A percentile compares a stretch with the other conserved stretches of the same genome.
Conservation (phyloP, 2,329 filamentous ascomycete species). For the Coleophoma crateriformis region DNA sequence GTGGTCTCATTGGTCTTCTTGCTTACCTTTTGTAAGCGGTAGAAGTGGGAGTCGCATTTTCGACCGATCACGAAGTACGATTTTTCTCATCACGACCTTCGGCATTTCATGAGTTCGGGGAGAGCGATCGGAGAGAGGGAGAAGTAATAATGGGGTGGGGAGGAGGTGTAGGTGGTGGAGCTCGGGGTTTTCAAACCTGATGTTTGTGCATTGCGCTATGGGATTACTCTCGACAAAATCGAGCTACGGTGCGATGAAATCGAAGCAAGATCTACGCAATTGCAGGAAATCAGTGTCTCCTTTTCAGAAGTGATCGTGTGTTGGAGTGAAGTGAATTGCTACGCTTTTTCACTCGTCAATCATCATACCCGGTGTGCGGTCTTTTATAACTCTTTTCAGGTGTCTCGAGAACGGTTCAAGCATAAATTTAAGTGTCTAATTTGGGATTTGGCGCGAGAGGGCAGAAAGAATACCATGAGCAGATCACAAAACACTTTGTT, state of each 20-base stretch:
- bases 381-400: constrained; percentile 15
- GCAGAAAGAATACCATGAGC: no score
- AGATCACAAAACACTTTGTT: no score
- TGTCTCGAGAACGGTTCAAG: constrained; percentile 13
- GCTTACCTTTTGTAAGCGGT: constrained; percentile 34
- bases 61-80: constrained; percentile 35
- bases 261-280: neutral
- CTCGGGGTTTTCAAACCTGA: constrained; percentile 25
- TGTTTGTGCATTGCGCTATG: constrained; percentile 33
- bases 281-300: constrained; percentile 30
- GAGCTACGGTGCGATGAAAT: constrained; percentile 12
- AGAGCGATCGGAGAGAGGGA: constrained; percentile 25
- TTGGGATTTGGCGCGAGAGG: no score
- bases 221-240: constrained; percentile 25
- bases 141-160: constrained; percentile 5
- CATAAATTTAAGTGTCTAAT: no score
- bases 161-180: constrained; percentile 11
- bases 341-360: constrained; percentile 19
- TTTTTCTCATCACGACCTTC: constrained; percentile 30
- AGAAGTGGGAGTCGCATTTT: constrained; percentile 40
- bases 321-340: constrained; percentile 23
- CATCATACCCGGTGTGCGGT: constrained; percentile 32
- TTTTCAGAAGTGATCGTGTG: constrained; percentile 37
- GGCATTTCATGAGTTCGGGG: constrained; percentile 34
- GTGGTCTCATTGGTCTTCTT: constrained; percentile 53